These are phyloP conservation scores for Plantago elongata DNA, from an alignment of 257 asterid species.

Conservation along the genomic window DNA sequence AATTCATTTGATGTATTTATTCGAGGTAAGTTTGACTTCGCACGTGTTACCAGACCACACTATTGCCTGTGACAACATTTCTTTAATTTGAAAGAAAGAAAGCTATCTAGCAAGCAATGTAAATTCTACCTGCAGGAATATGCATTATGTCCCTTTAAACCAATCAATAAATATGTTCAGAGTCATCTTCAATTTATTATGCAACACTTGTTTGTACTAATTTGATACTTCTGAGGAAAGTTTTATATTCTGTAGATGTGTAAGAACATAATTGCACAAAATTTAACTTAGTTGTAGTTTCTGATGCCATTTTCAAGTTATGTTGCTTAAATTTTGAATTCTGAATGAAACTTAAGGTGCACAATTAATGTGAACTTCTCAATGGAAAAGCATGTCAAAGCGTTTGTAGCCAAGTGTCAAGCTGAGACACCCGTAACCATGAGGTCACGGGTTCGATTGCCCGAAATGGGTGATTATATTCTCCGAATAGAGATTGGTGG, in stretches of 20 bases:
- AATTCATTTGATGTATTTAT: conserved; percentile 89
- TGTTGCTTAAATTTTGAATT: background rate
- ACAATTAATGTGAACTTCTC: background rate
- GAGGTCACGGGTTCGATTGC: too few species aligned
- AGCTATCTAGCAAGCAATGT: background rate
- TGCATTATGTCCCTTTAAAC: background rate
- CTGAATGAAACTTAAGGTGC: background rate
- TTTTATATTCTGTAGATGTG: background rate
- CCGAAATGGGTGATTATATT: too few species aligned
- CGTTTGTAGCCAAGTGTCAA: too few species aligned
- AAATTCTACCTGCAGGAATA: background rate
- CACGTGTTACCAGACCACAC: background rate
- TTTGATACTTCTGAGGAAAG: background rate
- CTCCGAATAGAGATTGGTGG: too few species aligned
- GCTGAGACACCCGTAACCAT: too few species aligned
- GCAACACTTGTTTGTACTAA: background rate
- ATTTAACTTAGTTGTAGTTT: background rate
- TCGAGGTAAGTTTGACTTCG: conserved; percentile 46
- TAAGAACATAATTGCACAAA: too few species aligned
- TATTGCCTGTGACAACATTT: background rate
- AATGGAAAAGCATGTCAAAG: background rate
- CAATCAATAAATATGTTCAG: too few species aligned
- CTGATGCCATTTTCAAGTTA: background rate
- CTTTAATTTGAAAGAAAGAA: background rate
- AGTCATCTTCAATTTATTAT: background rate